phyloP scores from a whole-genome alignment of 345 rosid species.

The Leavenworthia alabamica region DNA sequence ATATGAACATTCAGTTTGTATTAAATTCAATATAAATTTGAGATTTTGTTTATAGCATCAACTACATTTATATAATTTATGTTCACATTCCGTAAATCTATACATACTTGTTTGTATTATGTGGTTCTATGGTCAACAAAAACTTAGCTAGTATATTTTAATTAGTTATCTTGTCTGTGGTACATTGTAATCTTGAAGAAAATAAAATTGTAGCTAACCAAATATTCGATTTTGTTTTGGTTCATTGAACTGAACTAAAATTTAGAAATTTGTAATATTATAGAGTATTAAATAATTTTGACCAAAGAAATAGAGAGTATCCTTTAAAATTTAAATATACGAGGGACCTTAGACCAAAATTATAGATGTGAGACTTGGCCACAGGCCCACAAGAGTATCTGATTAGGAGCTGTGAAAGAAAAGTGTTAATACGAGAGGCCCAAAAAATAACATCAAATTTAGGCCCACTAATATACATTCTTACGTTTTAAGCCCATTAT shows the following conservation, averaged over 20 bases:
- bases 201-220: conserved; percentile 20
- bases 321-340: background rate
- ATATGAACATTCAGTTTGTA: background rate
- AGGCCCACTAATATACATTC: background rate
- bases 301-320: background rate
- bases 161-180: background rate
- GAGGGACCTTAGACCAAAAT: background rate
- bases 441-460: background rate
- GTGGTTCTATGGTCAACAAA: background rate
- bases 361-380: background rate
- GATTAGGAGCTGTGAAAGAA: too few species aligned
- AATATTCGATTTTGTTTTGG: conserved; percentile 25
- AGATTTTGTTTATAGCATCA: background rate
- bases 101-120: background rate
- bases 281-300: background rate
- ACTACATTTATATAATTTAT: background rate
- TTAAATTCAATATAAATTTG: background rate
- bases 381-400: too few species aligned
- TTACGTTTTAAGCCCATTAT: background rate
- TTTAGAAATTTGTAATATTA: background rate
- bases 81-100: background rate
- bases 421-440: background rate
- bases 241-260: conserved; percentile 11
- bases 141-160: background rate
- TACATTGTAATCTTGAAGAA: conserved; percentile 10